Percentiles rank a stretch among this genome's conserved stretches.
These are phyloP conservation scores for Adansonia digitata DNA, from an alignment of 345 rosid genomes.

Conservation along the genomic window DNA sequence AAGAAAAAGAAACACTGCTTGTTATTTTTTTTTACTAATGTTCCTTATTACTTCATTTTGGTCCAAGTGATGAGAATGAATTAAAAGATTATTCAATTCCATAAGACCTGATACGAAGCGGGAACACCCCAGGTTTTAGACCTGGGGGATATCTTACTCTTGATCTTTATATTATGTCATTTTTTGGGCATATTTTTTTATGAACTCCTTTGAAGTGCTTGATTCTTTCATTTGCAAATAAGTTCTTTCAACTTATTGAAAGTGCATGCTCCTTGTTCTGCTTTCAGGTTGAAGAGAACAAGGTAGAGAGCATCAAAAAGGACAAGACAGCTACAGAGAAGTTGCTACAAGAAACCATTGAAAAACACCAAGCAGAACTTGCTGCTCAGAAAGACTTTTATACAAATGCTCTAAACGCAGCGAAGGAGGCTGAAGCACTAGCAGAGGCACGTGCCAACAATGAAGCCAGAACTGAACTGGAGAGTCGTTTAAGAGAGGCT, in stretches of 20 bases:
- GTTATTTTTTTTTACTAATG: background rate
- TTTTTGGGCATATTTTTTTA: background rate
- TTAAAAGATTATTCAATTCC: background rate
- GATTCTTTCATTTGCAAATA: background rate
- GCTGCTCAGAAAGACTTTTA: conserved; percentile 78
- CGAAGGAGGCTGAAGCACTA: conserved; percentile 90
- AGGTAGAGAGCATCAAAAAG: conserved; percentile 84
- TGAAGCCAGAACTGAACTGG: conserved; percentile 90
- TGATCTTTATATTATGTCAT: background rate
- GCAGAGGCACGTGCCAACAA: conserved; percentile 87
- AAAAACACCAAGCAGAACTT: conserved; percentile 88
- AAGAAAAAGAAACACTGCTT: background rate
- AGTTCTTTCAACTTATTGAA: background rate
- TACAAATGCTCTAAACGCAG: conserved; percentile 76
- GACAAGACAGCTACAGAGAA: conserved; percentile 91
- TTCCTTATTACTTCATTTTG: background rate
- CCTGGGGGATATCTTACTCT: background rate
- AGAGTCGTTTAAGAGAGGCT: conserved; percentile 80
- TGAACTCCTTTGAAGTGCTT: background rate
- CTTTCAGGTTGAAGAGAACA: conserved; percentile 87
- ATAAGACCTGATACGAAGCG: background rate
- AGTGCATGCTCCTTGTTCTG: background rate
- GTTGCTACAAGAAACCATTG: conserved; percentile 92
- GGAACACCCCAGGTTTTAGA: background rate
- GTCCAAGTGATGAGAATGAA: background rate